These are phyloP conservation scores for Oxyria digyna DNA, from an alignment of 148 eudicot genomes.

Conservation along the genomic window DNA sequence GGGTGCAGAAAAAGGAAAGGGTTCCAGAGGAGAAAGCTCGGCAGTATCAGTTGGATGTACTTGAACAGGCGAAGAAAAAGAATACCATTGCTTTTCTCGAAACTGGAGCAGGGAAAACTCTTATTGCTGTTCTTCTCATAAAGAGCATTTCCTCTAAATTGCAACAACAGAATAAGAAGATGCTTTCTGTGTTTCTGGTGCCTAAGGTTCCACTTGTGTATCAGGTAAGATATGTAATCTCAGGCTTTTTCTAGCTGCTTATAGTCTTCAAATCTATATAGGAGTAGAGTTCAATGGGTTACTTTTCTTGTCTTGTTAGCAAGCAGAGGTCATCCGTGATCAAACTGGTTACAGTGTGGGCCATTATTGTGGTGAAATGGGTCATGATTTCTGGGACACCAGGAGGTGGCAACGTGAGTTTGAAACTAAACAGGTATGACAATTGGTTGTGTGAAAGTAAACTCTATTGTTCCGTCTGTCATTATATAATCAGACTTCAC, in stretches of 20 bases:
- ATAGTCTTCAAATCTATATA: neutral
- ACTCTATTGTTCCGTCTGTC: neutral
- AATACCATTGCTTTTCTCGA: constrained; percentile 98
- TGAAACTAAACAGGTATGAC: constrained; percentile 72
- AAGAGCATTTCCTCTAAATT: constrained; percentile 49
- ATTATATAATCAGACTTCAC: neutral
- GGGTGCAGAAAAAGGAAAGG: constrained; percentile 27
- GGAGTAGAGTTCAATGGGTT: neutral
- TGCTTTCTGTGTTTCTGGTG: constrained; percentile 84
- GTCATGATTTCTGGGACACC: constrained; percentile 97
- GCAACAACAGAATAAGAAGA: constrained; percentile 54
- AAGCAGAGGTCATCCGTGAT: constrained; percentile 97
- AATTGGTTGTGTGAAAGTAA: neutral
- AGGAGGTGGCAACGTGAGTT: constrained; percentile 97
- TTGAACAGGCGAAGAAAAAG: constrained; percentile 81
- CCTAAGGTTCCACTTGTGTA: constrained; percentile 98
- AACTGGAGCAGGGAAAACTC: constrained; percentile 96
- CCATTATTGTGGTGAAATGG: constrained; percentile 99
- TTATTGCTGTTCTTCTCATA: constrained; percentile 85
- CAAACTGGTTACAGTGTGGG: constrained; percentile 85
- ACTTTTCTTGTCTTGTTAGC: constrained; percentile 32
- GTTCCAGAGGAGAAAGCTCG: constrained; percentile 72
- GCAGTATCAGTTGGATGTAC: constrained; percentile 87
- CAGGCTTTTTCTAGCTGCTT: neutral
- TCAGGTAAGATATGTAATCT: constrained; percentile 44